Percentiles rank a stretch among this genome's conserved stretches.
phyloP scores from a whole-genome alignment of 2,329 filamentous ascomycete genomes.

The Sarocladiaceae sp. region DNA sequence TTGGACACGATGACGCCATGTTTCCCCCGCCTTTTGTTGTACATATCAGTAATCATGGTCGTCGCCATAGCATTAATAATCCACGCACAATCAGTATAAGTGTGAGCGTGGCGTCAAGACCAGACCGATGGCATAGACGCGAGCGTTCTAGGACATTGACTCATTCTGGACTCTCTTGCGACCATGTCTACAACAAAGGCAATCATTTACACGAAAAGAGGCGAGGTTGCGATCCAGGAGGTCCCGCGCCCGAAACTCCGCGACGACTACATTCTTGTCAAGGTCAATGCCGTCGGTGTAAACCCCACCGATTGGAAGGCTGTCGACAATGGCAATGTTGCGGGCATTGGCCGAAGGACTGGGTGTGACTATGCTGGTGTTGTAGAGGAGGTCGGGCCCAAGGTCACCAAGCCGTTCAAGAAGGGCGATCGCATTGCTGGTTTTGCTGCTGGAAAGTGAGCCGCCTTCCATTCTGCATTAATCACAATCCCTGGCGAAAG shows the following conservation, averaged over 20 bases:
- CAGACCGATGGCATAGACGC: too few relatives aligned
- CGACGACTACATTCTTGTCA: constrained; percentile 25
- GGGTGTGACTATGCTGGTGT: constrained; percentile 45
- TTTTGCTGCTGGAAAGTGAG: constrained; percentile 27
- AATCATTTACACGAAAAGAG: constrained; percentile 4
- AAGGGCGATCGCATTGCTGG: constrained; percentile 45
- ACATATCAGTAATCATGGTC: too few relatives aligned
- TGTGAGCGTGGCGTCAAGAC: too few relatives aligned
- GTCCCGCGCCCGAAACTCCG: constrained; percentile 8
- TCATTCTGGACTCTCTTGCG: too few relatives aligned
- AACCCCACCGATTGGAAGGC: constrained; percentile 32
- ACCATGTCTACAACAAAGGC: constrained; percentile 11
- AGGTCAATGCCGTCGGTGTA: constrained; percentile 26
- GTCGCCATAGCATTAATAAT: too few relatives aligned
- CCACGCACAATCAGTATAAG: too few relatives aligned
- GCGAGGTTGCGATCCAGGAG: constrained; percentile 9
- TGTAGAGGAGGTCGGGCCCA: constrained; percentile 40
- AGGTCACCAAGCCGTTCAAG: constrained; percentile 36
- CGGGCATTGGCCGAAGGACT: constrained; percentile 16
- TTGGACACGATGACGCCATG: too few relatives aligned
- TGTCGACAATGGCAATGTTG: constrained; percentile 17
- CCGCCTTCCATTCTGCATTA: too few relatives aligned
- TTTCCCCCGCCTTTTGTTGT: too few relatives aligned
- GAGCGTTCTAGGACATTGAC: too few relatives aligned
- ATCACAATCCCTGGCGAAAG: too few relatives aligned